These are phyloP conservation scores for Leishmania aethiopica DNA, from an alignment of 208 protist species.

Conservation along the genomic window DNA sequence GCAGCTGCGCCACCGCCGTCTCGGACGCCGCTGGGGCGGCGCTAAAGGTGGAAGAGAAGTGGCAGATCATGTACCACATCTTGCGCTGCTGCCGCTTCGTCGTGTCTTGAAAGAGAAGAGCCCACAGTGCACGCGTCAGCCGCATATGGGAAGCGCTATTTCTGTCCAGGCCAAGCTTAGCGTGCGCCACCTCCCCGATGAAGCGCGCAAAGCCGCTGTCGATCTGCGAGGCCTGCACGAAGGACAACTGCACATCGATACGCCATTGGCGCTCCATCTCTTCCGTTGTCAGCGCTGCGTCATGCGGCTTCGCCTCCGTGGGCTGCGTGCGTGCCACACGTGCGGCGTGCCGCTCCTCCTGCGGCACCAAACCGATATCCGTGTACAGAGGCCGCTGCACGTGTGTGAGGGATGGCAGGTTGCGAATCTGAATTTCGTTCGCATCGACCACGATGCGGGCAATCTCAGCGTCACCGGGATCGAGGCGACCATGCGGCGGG, in stretches of 20 bases:
- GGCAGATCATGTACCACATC: conserved; percentile 71
- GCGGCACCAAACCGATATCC: conserved; percentile 76
- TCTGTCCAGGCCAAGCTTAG: conserved; percentile 70
- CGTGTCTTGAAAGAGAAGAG: conserved; percentile 41
- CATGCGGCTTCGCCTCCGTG: conserved; percentile 26
- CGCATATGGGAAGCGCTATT: conserved; percentile 31
- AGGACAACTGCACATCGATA: conserved; percentile 58
- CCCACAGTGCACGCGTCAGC: conserved; percentile 59
- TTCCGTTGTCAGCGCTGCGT: conserved; percentile 21
- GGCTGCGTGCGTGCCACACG: conserved; percentile 70
- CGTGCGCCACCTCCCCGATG: conserved; percentile 49
- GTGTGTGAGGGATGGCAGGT: conserved; percentile 71
- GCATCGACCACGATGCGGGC: conserved; percentile 74
- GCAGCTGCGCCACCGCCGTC: conserved; percentile 30
- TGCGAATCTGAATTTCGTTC: conserved; percentile 53
- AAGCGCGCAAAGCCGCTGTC: conserved; percentile 60
- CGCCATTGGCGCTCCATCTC: conserved; percentile 45
- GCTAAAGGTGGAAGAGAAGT: conserved; percentile 71
- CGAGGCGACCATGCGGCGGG: conserved; percentile 30
- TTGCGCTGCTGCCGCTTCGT: conserved; percentile 52
- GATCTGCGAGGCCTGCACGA: conserved; percentile 51
- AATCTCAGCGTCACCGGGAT: conserved; percentile 60
- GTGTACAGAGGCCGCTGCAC: conserved; percentile 86
- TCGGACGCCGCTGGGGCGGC: conserved; percentile 8
- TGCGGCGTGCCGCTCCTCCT: conserved; percentile 76